Evolutionary conservation across 2,329 filamentous ascomycete species (phyloP).

Genomic region (Penicillium freii): DNA sequence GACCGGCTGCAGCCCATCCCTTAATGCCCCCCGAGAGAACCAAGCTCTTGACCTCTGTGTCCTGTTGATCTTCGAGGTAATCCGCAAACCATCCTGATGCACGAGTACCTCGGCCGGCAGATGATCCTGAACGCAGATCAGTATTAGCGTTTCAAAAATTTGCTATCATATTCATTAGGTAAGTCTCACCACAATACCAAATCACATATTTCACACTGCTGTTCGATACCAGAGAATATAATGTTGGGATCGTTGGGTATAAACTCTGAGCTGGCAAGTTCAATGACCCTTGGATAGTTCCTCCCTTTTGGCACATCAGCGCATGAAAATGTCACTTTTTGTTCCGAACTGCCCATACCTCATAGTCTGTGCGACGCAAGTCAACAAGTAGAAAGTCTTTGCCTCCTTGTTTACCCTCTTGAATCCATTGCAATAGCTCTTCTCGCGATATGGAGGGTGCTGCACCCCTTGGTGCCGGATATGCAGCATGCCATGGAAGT

Average conservation of each 20-base stretch:
- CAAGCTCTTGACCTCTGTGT: conserved; percentile 48
- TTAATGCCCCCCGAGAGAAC: conserved; percentile 55
- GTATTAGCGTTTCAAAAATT: not conserved
- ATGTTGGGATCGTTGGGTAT: conserved; percentile 36
- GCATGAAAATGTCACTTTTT: not conserved
- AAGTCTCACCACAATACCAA: conserved; percentile 44
- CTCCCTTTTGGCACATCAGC: conserved; percentile 44
- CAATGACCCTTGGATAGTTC: conserved; percentile 58
- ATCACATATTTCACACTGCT: conserved; percentile 36
- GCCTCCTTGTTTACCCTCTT: conserved; percentile 27
- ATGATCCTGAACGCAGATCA: conserved; percentile 48
- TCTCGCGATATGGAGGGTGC: conserved; percentile 32
- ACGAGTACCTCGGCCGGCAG: conserved; percentile 54
- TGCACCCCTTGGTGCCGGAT: conserved; percentile 36
- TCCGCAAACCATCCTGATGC: conserved; percentile 58
- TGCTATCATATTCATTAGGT: not conserved
- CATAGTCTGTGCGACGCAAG: conserved; percentile 47
- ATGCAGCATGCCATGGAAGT: conserved; percentile 43
- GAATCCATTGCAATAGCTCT: conserved; percentile 41
- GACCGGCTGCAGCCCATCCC: conserved; percentile 52
- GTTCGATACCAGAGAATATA: conserved; percentile 34
- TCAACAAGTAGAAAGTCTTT: conserved; percentile 47
- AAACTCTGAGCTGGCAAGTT: conserved; percentile 45
- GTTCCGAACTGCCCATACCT: conserved; percentile 32
- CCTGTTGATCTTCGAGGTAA: conserved; percentile 45